phyloP scores from a whole-genome alignment of 129 eudicot species.

The Solidago caesia region DNA sequence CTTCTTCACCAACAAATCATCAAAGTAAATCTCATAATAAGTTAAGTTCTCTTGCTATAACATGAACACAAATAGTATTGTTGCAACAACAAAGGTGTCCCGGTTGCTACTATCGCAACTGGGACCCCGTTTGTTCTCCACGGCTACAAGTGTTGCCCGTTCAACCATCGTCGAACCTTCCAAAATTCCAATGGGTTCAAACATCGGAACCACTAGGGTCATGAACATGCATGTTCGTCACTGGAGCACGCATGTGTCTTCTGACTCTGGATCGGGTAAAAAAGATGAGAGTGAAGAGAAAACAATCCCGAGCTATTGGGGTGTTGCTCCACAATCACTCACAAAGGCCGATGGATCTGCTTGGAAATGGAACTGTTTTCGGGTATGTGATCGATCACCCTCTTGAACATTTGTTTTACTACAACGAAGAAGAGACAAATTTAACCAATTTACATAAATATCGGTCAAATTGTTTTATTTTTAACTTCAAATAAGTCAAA shows the following conservation, averaged over 20 bases:
- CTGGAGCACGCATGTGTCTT: constrained; percentile 31
- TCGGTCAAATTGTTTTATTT: neutral
- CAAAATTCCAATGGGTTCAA: neutral
- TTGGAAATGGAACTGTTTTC: constrained; percentile 65
- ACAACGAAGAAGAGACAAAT: neutral
- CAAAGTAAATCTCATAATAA: constrained; percentile 3
- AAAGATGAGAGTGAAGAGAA: constrained; percentile 14
- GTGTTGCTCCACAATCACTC: constrained; percentile 40
- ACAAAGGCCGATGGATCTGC: constrained; percentile 56
- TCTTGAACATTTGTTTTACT: neutral
- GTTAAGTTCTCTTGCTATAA: neutral
- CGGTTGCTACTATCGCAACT: constrained; percentile 35
- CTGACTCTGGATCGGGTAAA: neutral
- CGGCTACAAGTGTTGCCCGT: constrained; percentile 13
- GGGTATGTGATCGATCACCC: constrained; percentile 31
- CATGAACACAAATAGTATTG: constrained; percentile 28
- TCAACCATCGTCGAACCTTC: neutral
- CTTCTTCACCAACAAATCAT: constrained; percentile 1
- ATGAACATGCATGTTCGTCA: constrained; percentile 24
- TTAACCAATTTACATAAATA: neutral
- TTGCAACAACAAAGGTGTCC: constrained; percentile 28
- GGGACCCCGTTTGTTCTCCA: constrained; percentile 23
- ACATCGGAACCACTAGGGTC: constrained; percentile 12
- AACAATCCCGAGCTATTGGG: constrained; percentile 54
- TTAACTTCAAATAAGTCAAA: neutral